A percentile compares a stretch with the other conserved stretches of the same genome.
These are phyloP conservation scores for Canariomyces notabilis DNA, from an alignment of 2,329 filamentous ascomycete genomes.

Conservation along the genomic window DNA sequence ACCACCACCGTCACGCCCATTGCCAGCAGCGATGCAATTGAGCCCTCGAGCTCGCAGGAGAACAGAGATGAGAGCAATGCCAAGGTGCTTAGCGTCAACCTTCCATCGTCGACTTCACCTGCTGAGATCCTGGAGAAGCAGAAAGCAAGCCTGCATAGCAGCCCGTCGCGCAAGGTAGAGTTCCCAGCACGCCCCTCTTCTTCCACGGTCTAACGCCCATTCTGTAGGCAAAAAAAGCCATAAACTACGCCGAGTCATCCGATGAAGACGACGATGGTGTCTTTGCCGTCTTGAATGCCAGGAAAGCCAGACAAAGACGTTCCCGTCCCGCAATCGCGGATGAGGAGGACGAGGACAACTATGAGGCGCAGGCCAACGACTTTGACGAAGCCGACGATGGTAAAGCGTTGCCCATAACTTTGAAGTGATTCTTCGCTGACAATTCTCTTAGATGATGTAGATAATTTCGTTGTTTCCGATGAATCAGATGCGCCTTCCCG, in stretches of 20 bases:
- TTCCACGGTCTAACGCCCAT: neutral
- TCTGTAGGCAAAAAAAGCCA: slow-evolving; percentile 46
- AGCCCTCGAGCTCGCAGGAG: slow-evolving; percentile 64
- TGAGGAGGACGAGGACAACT: slow-evolving; percentile 69
- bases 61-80: slow-evolving; percentile 50
- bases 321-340: slow-evolving; percentile 58
- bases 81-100: slow-evolving; percentile 12
- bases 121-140: slow-evolving; percentile 40
- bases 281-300: slow-evolving; percentile 45
- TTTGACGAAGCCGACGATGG: slow-evolving; percentile 51
- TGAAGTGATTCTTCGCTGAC: slow-evolving; percentile 11
- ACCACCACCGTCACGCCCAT: slow-evolving; percentile 60
- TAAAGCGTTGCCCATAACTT: neutral
- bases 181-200: neutral
- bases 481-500: slow-evolving; percentile 66
- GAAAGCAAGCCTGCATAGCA: slow-evolving; percentile 50
- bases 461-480: slow-evolving; percentile 82
- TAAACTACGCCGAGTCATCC: slow-evolving; percentile 83
- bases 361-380: slow-evolving; percentile 55
- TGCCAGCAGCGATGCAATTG: slow-evolving; percentile 72
- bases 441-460: slow-evolving; percentile 58
- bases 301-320: slow-evolving; percentile 37
- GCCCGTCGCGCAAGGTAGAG: slow-evolving; percentile 72
- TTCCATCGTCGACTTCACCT: slow-evolving; percentile 37
- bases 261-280: slow-evolving; percentile 74